Evolutionary conservation across 306 rosid genomes (phyloP).

Genomic region (Sphenostylis stenocarpa): DNA sequence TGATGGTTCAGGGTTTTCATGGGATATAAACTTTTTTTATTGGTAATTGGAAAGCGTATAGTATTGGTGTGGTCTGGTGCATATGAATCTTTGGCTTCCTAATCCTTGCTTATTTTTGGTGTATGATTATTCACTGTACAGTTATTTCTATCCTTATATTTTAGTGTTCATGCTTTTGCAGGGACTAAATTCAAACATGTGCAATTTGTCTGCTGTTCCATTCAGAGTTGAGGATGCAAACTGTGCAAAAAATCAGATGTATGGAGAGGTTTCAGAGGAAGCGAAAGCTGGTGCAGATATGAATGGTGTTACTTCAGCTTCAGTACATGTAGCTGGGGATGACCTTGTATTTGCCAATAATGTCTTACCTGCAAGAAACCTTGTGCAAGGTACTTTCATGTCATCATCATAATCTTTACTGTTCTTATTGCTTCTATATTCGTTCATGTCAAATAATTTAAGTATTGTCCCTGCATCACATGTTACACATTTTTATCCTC

Average conservation of each 20-base stretch:
- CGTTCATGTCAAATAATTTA: background rate
- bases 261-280: conserved; percentile 42
- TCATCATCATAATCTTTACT: conserved; percentile 8
- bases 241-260: conserved; percentile 39
- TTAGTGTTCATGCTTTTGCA: conserved; percentile 31
- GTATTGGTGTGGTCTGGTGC: background rate
- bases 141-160: background rate
- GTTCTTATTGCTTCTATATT: conserved; percentile 6
- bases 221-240: conserved; percentile 41
- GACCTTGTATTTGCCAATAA: conserved; percentile 43
- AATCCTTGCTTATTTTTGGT: background rate
- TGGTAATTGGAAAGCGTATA: conserved; percentile 10
- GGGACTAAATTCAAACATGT: conserved; percentile 42
- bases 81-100: background rate
- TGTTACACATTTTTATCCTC: conserved; percentile 10
- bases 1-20: conserved; percentile 1
- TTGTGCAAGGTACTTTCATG: conserved; percentile 46
- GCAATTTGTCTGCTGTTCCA: conserved; percentile 43
- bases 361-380: conserved; percentile 37
- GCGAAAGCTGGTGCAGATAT: conserved; percentile 32
- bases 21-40: conserved; percentile 14
- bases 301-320: conserved; percentile 34
- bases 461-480: background rate
- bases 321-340: conserved; percentile 38
- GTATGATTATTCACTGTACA: background rate